Evolutionary conservation across 768 basidiomycete genomes (phyloP).

Genomic region (Russula olivacea): DNA sequence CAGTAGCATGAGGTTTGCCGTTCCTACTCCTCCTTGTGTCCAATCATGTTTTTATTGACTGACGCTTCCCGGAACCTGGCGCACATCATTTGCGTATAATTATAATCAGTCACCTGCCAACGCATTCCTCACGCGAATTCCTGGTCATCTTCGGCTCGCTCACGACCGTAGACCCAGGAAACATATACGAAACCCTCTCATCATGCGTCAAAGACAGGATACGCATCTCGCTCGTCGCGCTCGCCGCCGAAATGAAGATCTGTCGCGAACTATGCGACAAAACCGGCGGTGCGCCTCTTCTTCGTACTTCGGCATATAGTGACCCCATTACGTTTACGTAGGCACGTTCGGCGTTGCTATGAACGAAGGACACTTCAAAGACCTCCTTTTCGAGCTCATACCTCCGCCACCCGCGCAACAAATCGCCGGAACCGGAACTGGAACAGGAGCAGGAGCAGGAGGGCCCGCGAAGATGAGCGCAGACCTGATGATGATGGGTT

Average conservation of each 20-base stretch:
- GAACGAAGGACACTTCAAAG: slow-evolving; percentile 96
- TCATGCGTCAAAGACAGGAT: slow-evolving; percentile 76
- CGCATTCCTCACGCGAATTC: slow-evolving; percentile 94
- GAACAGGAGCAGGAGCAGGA: slow-evolving; percentile 15
- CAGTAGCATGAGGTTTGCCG: slow-evolving; percentile 76
- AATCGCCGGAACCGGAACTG: slow-evolving; percentile 41
- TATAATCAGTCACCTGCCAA: slow-evolving; percentile 78
- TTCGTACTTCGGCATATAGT: not conserved
- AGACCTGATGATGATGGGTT: slow-evolving; percentile 99
- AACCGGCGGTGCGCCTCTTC: slow-evolving; percentile 69
- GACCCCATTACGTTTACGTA: slow-evolving; percentile 26
- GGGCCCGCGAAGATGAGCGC: slow-evolving; percentile 46
- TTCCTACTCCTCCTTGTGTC: not conserved
- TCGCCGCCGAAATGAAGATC: slow-evolving; percentile 98
- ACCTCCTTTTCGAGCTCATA: slow-evolving; percentile 90
- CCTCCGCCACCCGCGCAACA: slow-evolving; percentile 82
- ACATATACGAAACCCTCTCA: slow-evolving; percentile 93
- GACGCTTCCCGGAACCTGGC: no score
- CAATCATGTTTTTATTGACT: not conserved
- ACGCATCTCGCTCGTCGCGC: slow-evolving; percentile 86
- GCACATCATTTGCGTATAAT: not conserved
- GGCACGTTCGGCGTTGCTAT: slow-evolving; percentile 94
- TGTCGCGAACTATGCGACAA: slow-evolving; percentile 88
- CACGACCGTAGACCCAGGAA: slow-evolving; percentile 95
- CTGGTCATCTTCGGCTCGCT: slow-evolving; percentile 91